A percentile compares a stretch with the other conserved stretches of the same genome.
phyloP scores from a whole-genome alignment of 768 basidiomycete genomes.

The Russula dissimulans region DNA sequence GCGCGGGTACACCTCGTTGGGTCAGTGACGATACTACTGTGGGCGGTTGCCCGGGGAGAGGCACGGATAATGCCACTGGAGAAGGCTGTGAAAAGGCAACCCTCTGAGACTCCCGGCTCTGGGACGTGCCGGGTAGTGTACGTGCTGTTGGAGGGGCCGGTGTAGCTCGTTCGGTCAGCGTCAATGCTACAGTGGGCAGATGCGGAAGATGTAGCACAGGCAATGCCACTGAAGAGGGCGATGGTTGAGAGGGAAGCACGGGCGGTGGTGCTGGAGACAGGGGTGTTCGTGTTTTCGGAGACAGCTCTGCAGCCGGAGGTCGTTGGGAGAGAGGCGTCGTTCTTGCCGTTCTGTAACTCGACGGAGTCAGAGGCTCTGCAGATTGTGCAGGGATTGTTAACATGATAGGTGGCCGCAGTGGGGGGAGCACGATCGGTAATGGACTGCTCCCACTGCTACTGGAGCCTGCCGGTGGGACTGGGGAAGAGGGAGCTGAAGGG shows the following conservation, averaged over 20 bases:
- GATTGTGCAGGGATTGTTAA: background rate
- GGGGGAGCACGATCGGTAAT: background rate
- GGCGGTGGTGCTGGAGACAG: background rate
- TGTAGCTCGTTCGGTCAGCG: background rate
- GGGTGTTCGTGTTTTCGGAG: background rate
- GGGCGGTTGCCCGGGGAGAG: no score
- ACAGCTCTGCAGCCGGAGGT: background rate
- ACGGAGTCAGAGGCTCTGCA: background rate
- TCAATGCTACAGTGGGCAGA: background rate
- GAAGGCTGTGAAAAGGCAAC: background rate
- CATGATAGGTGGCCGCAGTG: background rate
- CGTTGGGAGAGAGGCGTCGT: background rate
- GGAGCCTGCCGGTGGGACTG: no score
- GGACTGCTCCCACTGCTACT: background rate
- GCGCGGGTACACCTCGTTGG: no score
- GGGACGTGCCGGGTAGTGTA: background rate
- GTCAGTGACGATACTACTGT: no score
- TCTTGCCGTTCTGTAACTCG: background rate
- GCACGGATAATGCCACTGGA: no score
- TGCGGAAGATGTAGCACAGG: background rate
- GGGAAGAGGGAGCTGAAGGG: no score
- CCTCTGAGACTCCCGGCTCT: background rate
- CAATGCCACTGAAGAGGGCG: background rate
- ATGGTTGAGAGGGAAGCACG: background rate
- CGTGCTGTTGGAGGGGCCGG: background rate